Percentiles rank a stretch among this genome's conserved stretches.
Evolutionary conservation across 352 stramenopile genomes (phyloP).

Genomic region (Stephanocyclus meneghinianus): DNA sequence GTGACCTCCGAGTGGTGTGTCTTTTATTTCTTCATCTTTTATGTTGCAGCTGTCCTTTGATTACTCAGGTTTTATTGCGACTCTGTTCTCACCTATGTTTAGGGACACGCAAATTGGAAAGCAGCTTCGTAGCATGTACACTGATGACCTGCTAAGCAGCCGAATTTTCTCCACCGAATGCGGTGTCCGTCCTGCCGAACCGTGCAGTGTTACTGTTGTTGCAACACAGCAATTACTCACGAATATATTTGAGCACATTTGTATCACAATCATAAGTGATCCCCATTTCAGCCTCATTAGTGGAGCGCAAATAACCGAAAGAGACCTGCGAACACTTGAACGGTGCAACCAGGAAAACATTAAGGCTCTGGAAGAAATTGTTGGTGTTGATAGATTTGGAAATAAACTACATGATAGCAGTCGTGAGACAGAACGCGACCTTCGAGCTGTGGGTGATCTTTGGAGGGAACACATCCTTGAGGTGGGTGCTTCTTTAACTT

Average conservation of each 20-base stretch:
- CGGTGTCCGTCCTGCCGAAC: conserved; percentile 78
- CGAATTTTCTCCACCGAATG: conserved; percentile 81
- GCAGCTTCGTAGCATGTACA: conserved; percentile 71
- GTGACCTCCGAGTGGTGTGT: conserved; percentile 77
- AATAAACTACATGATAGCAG: conserved; percentile 43
- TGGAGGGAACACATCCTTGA: conserved; percentile 81
- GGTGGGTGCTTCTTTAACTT: conserved; percentile 10
- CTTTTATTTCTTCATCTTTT: too few species aligned
- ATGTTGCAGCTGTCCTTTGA: background rate
- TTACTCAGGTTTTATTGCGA: background rate
- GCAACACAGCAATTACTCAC: conserved; percentile 82
- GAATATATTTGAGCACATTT: conserved; percentile 79
- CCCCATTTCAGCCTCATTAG: conserved; percentile 54
- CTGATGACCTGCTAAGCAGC: conserved; percentile 53
- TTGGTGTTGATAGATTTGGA: conserved; percentile 62
- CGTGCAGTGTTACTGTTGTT: conserved; percentile 76
- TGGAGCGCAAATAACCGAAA: conserved; percentile 66
- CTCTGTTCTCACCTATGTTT: background rate
- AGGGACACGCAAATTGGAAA: conserved; percentile 50
- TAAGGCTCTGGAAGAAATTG: conserved; percentile 72
- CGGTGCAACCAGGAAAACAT: conserved; percentile 79
- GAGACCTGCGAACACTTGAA: conserved; percentile 78
- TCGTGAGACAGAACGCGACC: conserved; percentile 45
- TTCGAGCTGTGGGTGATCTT: conserved; percentile 63
- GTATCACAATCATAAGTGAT: conserved; percentile 72